A percentile compares a stretch with the other conserved stretches of the same genome.
Conservation (phyloP, 2,329 filamentous ascomycete species). For the Trichoderma semiorbis region DNA sequence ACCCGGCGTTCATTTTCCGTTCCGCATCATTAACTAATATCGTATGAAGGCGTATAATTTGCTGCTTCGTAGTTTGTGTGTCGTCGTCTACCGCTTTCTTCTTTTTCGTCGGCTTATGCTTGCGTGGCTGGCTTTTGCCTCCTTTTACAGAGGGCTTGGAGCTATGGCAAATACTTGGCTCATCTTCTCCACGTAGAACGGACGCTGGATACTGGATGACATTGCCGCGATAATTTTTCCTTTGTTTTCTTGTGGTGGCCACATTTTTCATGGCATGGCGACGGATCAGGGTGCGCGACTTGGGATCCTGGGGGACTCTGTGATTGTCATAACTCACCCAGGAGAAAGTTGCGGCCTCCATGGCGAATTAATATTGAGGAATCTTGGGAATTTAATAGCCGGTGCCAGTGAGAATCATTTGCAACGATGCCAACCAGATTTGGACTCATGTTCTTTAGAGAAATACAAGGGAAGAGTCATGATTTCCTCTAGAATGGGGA, state of each 20-base stretch:
- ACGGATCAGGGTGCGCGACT: background rate
- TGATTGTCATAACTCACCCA: slow-evolving; percentile 7
- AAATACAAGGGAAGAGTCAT: background rate
- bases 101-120: background rate
- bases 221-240: background rate
- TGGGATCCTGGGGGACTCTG: slow-evolving; percentile 1
- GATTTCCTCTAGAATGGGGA: background rate
- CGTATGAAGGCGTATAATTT: background rate
- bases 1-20: background rate
- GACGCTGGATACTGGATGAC: background rate
- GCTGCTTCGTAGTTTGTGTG: background rate
- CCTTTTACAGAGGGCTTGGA: background rate
- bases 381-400: background rate
- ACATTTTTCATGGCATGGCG: slow-evolving; percentile 1
- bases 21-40: background rate
- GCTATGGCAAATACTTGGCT: background rate
- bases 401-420: background rate
- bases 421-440: background rate
- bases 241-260: background rate
- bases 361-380: background rate
- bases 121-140: background rate
- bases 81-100: background rate
- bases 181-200: background rate
- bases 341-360: background rate
- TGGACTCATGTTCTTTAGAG: background rate